These are phyloP conservation scores for Stylosanthes scabra DNA, from an alignment of 331 rosid species.

Conservation along the genomic window DNA sequence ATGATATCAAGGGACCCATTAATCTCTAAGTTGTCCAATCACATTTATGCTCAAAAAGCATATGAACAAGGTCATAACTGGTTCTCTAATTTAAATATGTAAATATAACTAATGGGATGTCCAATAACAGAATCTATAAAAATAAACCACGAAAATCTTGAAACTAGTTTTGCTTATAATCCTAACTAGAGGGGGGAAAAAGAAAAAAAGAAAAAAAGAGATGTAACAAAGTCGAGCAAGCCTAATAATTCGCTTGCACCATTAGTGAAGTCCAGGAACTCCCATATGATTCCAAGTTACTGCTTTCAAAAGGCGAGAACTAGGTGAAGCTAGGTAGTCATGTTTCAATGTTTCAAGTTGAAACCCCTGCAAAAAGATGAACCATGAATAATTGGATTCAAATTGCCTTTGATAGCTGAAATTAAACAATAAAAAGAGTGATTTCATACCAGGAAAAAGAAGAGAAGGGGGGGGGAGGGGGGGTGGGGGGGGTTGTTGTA, in stretches of 20 bases:
- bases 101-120: conserved; percentile 28
- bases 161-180: conserved; percentile 22
- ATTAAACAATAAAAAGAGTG: neutral
- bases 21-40: neutral
- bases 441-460: too few species aligned
- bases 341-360: conserved; percentile 29
- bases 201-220: neutral
- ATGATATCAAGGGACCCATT: conserved; percentile 5
- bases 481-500: neutral
- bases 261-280: conserved; percentile 37
- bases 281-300: conserved; percentile 34
- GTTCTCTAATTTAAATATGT: conserved; percentile 22
- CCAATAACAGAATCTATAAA: conserved; percentile 35
- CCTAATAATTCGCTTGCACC: conserved; percentile 41
- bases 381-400: conserved; percentile 1
- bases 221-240: conserved; percentile 17
- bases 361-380: conserved; percentile 42
- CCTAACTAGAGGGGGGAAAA: conserved; percentile 1
- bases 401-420: neutral
- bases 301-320: conserved; percentile 30
- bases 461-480: too few species aligned
- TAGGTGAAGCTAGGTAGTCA: conserved; percentile 36
- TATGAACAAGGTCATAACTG: conserved; percentile 24
- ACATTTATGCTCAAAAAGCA: conserved; percentile 13
- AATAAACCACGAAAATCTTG: conserved; percentile 38